Conservation (phyloP, 2,329 filamentous ascomycete species). For the Aspergillus sojae region DNA sequence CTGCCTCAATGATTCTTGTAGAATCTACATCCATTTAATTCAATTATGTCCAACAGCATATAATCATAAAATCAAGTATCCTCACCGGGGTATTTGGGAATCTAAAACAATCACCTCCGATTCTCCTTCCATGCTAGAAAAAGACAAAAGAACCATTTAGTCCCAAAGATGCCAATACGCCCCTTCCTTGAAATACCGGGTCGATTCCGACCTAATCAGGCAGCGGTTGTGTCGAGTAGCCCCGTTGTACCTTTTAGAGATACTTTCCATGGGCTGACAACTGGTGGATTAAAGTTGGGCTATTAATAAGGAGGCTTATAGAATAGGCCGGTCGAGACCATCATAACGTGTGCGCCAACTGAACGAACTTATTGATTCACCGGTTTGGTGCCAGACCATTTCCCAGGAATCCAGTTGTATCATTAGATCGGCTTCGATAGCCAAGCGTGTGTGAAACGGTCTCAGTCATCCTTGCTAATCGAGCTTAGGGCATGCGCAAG, state of each 20-base stretch:
- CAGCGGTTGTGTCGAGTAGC: not conserved
- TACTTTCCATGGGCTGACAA: not conserved
- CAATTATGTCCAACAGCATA: not conserved
- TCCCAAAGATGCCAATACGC: not conserved
- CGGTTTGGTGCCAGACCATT: not conserved
- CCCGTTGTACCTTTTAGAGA: not conserved
- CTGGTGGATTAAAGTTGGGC: not conserved
- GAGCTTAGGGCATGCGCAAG: conserved; percentile 54
- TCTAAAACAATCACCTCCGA: conserved; percentile 5
- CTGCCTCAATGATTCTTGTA: not conserved
- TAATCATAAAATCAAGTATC: conserved; percentile 4
- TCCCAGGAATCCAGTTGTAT: not conserved
- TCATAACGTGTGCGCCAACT: not conserved
- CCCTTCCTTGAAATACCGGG: not conserved
- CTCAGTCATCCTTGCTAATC: conserved; percentile 46
- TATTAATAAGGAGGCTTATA: not conserved
- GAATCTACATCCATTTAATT: conserved; percentile 1
- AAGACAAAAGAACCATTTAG: not conserved
- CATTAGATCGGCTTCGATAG: not conserved
- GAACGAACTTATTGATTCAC: not conserved
- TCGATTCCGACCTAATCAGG: not conserved
- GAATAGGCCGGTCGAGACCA: not conserved
- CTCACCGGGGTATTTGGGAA: conserved; percentile 12
- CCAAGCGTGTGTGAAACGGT: not conserved
- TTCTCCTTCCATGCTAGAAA: conserved; percentile 8